Percentiles rank a stretch among this genome's conserved stretches.
These are phyloP conservation scores for Suillus ampliporus DNA, from an alignment of 768 basidiomycete species.

Conservation along the genomic window DNA sequence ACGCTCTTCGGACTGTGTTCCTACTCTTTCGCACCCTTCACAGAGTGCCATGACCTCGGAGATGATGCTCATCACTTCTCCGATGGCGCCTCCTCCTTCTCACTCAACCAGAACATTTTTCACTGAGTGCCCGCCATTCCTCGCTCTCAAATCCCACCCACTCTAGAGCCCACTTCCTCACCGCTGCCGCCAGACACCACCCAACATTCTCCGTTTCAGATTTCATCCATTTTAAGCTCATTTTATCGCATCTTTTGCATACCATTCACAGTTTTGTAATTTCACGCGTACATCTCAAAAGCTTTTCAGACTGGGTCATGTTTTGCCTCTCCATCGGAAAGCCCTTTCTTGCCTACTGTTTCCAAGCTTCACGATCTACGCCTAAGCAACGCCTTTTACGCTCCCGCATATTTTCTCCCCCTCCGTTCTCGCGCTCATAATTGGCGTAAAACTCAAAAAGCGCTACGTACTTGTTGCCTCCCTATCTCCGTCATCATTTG, in stretches of 20 bases:
- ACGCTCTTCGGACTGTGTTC: constrained; percentile 47
- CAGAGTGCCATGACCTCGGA: constrained; percentile 39
- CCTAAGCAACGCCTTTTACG: constrained; percentile 33
- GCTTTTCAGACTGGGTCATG: constrained; percentile 19
- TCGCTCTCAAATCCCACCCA: constrained; percentile 28
- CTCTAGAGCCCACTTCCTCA: constrained; percentile 29
- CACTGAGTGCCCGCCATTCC: constrained; percentile 41
- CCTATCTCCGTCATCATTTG: constrained; percentile 44
- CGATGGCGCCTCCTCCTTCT: constrained; percentile 43
- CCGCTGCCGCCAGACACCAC: constrained; percentile 36
- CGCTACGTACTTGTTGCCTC: constrained; percentile 14
- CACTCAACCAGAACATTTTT: constrained; percentile 52
- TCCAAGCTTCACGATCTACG: constrained; percentile 32
- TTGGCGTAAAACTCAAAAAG: constrained; percentile 9
- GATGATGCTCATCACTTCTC: constrained; percentile 51
- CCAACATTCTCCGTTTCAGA: constrained; percentile 26
- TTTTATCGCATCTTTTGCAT: constrained; percentile 41
- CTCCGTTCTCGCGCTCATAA: constrained; percentile 4
- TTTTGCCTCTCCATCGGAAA: constrained; percentile 16
- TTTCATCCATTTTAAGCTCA: constrained; percentile 35
- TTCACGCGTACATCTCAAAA: constrained; percentile 27
- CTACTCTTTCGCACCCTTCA: constrained; percentile 49
- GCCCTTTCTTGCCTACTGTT: constrained; percentile 16
- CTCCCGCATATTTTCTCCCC: constrained; percentile 19
- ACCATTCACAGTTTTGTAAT: constrained; percentile 27